Base-by-base conservation (phyloP, 768 basidiomycete species). In the Cyclocybe aegerita region DNA sequence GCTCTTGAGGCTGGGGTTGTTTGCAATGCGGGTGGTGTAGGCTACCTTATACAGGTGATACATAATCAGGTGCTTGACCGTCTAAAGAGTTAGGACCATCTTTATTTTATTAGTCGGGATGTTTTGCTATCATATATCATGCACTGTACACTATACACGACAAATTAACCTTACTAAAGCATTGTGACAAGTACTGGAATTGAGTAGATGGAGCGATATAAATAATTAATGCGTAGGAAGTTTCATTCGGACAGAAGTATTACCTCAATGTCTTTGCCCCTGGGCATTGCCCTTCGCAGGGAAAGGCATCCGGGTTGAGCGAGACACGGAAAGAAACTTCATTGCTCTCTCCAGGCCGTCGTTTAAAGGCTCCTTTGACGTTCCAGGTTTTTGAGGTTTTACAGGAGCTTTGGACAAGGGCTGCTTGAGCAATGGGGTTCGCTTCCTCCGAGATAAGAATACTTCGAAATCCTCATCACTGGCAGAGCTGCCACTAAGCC, bases 1-100 rank as follows among this genome's bases (percentile, higher is more conserved):
- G 69, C 78, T 0, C 68, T 90, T 43, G 81, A 83, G 48, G 70
- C 84, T 4, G 88, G 87, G 0, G 69, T 87, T 1, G 70, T 89
- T 4, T 90, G 88, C 56, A 77, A 80, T 34, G 70, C 75, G 5
- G 55, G 54, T 17, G 65, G 72, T 31, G 77, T 86, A 4, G 67
- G 72, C 23, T 66, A 71, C 15, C 65, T 87, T 12, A 72, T 73
- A 12, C 71, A 74, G 53, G 71, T 72, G 30, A 66, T 89, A 51
- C 80, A 86, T 57, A 56, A 70, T 37, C 75, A 73, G 52, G 72
- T 85, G 36, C 41, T 70, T 47, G 61, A 67, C 41, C 49, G 58
- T 56, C 52, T 66, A 46, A 60, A 57, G 41, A 43, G 8, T 23
- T 61, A 39, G 44, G 17, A 43, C 11, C 11, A 37, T 43, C 8